A percentile compares a stretch with the other conserved stretches of the same genome.
These are phyloP conservation scores for Elsinoe fawcettii DNA, from an alignment of 2,329 filamentous ascomycete species.

Conservation along the genomic window DNA sequence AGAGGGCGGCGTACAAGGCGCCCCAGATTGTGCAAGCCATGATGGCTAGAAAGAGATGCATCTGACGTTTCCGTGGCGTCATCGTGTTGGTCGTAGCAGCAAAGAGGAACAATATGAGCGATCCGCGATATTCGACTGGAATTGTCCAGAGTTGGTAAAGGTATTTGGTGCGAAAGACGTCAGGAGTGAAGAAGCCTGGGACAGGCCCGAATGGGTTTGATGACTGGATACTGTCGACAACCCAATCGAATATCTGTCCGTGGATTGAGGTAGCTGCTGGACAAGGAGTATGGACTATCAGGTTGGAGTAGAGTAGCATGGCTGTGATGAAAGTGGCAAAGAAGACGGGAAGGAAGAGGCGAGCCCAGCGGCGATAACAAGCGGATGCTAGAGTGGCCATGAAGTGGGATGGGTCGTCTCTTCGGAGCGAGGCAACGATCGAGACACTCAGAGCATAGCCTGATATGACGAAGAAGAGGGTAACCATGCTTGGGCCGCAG, in stretches of 20 bases:
- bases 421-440: conserved; percentile 18
- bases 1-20: too few relatives aligned
- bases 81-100: background rate
- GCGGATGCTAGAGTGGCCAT: conserved; percentile 19
- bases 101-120: conserved; percentile 4
- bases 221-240: background rate
- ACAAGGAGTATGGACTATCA: background rate
- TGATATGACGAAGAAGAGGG: conserved; percentile 56
- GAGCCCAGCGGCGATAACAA: conserved; percentile 21
- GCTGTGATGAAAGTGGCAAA: conserved; percentile 15
- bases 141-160: conserved; percentile 2
- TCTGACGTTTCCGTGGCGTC: too few relatives aligned
- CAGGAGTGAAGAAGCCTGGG: background rate
- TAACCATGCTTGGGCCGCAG: conserved; percentile 45
- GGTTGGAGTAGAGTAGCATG: background rate
- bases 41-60: too few relatives aligned
- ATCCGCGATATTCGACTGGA: conserved; percentile 6
- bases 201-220: background rate
- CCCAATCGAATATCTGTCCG: background rate
- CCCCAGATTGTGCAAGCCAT: too few relatives aligned
- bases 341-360: conserved; percentile 22
- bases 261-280: background rate
- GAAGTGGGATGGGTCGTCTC: conserved; percentile 26
- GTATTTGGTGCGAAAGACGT: background rate
- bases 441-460: conserved; percentile 52